phyloP scores from a whole-genome alignment of 2,329 filamentous ascomycete species.

The Aspergillus neoniger region DNA sequence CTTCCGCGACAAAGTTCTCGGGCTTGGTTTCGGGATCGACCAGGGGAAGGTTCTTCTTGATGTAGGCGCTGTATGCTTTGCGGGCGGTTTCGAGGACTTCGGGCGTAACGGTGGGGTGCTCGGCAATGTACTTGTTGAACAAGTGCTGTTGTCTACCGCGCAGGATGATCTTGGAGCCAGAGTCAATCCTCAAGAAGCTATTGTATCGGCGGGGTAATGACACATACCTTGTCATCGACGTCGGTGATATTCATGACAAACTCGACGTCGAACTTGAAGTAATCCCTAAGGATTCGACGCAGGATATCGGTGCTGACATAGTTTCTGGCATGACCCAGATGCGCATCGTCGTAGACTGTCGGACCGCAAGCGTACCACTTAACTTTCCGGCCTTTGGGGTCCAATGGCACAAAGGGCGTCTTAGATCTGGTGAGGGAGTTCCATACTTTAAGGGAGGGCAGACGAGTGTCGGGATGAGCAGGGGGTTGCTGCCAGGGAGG shows the following conservation, averaged over 20 bases:
- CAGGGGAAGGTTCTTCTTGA: slow-evolving; percentile 68
- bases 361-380: slow-evolving; percentile 90
- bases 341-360: slow-evolving; percentile 80
- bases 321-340: slow-evolving; percentile 82
- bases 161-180: slow-evolving; percentile 57
- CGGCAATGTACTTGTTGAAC: slow-evolving; percentile 66
- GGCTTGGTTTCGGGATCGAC: slow-evolving; percentile 49
- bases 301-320: slow-evolving; percentile 91
- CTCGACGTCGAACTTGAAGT: slow-evolving; percentile 78
- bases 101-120: slow-evolving; percentile 47
- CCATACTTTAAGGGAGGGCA: slow-evolving; percentile 70
- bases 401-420: slow-evolving; percentile 72
- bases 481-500: slow-evolving; percentile 48
- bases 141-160: slow-evolving; percentile 75
- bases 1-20: slow-evolving; percentile 50
- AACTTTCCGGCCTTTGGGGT: slow-evolving; percentile 66
- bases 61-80: slow-evolving; percentile 57
- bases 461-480: slow-evolving; percentile 32
- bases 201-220: not conserved
- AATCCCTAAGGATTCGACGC: slow-evolving; percentile 76
- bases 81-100: slow-evolving; percentile 53
- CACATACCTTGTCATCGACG: slow-evolving; percentile 68
- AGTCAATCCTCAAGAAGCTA: slow-evolving; percentile 6
- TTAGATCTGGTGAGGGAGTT: slow-evolving; percentile 78
- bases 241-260: slow-evolving; percentile 96